Evolutionary conservation across 768 basidiomycete species (phyloP).

Genomic region (Astraeus odoratus): DNA sequence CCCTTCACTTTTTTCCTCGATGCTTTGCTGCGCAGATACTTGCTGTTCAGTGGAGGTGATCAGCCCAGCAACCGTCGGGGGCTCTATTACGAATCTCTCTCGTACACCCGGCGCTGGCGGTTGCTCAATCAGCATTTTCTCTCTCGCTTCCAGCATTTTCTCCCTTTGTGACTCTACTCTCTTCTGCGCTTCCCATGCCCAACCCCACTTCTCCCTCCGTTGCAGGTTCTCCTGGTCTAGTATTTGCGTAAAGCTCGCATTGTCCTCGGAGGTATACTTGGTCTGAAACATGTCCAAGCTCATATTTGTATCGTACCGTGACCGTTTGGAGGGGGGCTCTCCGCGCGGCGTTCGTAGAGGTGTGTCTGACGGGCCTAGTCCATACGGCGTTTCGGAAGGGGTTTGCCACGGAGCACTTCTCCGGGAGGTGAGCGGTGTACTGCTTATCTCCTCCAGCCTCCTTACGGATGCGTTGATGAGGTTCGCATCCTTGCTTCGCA

Average conservation of each 20-base stretch:
- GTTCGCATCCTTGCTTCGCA: conserved; percentile 66
- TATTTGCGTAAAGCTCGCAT: conserved; percentile 92
- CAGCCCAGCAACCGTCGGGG: conserved; percentile 47
- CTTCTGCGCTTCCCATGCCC: conserved; percentile 94
- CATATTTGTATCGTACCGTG: conserved; percentile 52
- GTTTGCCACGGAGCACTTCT: conserved; percentile 30
- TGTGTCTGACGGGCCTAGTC: conserved; percentile 53
- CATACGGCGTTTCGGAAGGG: conserved; percentile 65
- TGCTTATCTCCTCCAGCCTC: conserved; percentile 54
- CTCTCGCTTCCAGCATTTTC: conserved; percentile 61
- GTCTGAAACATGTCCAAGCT: conserved; percentile 86
- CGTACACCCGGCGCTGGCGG: conserved; percentile 55
- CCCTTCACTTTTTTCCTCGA: conserved; percentile 19
- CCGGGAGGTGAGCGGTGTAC: conserved; percentile 40
- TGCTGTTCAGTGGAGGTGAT: conserved; percentile 32
- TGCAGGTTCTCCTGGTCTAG: conserved; percentile 82
- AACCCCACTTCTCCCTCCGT: conserved; percentile 73
- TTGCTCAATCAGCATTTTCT: conserved; percentile 67
- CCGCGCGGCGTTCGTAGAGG: conserved; percentile 43
- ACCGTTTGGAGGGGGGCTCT: conserved; percentile 47
- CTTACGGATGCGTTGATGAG: conserved; percentile 75
- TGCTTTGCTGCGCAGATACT: conserved; percentile 20
- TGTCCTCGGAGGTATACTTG: conserved; percentile 93
- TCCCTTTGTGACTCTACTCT: conserved; percentile 62
- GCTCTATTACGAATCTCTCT: conserved; percentile 61